Base-by-base conservation (phyloP, 768 basidiomycete species). In the Hemileccinum rubropunctum region DNA sequence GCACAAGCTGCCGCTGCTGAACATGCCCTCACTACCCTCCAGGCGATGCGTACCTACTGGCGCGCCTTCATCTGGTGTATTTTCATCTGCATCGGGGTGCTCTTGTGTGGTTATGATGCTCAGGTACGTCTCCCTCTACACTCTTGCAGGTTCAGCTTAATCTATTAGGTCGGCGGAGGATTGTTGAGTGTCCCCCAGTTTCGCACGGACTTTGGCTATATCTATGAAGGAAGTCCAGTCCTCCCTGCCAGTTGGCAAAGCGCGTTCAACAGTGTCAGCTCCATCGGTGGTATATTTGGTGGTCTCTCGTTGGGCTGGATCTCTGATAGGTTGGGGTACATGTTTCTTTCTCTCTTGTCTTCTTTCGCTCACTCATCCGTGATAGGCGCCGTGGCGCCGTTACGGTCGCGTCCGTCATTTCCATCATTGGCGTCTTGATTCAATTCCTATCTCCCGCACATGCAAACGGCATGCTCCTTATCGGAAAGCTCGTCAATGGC, bases 201-300 rank as follows among this genome's bases (percentile, higher is more conserved):
- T 36, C 60, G 63, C 18, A 17, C 12, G 10, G 63, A 30, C 28
- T 30, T 30, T 8, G 28, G 28, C 11, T 30, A 30, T 30, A 30
- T 12, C 28, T 30, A 8, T 3, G 9, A 30, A 4, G 28, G 28
- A 30, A 30, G 11, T 12, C 28, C 28, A 2, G 28, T 65, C 13
- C 54, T 64, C 20, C 43, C 63, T 20, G 63, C 63, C 2, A 65
- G 53, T 23, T 65, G 63, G 64, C 63, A 64, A 33, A 63, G 58
- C 13, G 58, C 63, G 2, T 64, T 64, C 39, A 65, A 56, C 27
- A 63, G 58, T 3, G 51, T 53, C 23, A 58, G 58, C 26, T 58
- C 50, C 0, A 52, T 65, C 17, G 63, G 61, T 4, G 56, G 60
- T 5, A 64, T 65, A 58, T 52, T 56, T 45, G 63, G 63, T 2